A percentile compares a stretch with the other conserved stretches of the same genome.
Conservation (phyloP, 1,284 basidiomycete genomes). For the Pseudozyma thailandica region DNA sequence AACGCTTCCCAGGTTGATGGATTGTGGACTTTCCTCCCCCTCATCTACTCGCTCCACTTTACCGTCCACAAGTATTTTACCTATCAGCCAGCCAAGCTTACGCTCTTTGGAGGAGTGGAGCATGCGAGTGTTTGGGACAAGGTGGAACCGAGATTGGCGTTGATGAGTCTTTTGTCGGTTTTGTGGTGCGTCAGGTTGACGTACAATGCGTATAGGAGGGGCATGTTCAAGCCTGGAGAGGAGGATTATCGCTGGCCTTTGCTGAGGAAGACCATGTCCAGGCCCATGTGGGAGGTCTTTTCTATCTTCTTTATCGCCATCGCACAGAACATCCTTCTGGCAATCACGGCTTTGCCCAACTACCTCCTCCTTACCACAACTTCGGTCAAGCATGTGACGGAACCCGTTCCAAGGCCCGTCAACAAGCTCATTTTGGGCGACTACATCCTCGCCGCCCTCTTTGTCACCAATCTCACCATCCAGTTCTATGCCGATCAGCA, state of each 20-base stretch:
- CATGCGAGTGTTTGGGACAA: slow-evolving; percentile 42
- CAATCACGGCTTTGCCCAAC: slow-evolving; percentile 73
- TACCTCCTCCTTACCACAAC: slow-evolving; percentile 70
- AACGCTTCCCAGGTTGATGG: slow-evolving; percentile 64
- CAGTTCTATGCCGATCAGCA: slow-evolving; percentile 91
- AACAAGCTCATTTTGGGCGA: slow-evolving; percentile 75
- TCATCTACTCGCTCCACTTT: slow-evolving; percentile 63
- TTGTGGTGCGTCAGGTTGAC: slow-evolving; percentile 74
- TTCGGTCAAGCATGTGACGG: slow-evolving; percentile 68
- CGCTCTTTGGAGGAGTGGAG: slow-evolving; percentile 34
- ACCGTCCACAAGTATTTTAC: slow-evolving; percentile 56
- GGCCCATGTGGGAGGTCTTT: slow-evolving; percentile 79
- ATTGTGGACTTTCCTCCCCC: slow-evolving; percentile 62
- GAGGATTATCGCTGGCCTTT: slow-evolving; percentile 93
- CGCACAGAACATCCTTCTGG: slow-evolving; percentile 82
- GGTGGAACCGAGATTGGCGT: slow-evolving; percentile 66
- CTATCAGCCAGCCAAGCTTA: slow-evolving; percentile 44
- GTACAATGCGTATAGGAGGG: slow-evolving; percentile 85
- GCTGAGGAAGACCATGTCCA: slow-evolving; percentile 76
- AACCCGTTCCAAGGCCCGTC: slow-evolving; percentile 65
- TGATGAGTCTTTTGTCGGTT: slow-evolving; percentile 67
- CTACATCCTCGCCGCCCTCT: slow-evolving; percentile 74
- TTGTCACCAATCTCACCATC: slow-evolving; percentile 74
- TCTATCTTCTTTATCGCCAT: slow-evolving; percentile 84
- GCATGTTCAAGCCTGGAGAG: slow-evolving; percentile 78